Evolutionary conservation across 139 green algal genomes (phyloP).

Genomic region (Chlorella vulgaris): DNA sequence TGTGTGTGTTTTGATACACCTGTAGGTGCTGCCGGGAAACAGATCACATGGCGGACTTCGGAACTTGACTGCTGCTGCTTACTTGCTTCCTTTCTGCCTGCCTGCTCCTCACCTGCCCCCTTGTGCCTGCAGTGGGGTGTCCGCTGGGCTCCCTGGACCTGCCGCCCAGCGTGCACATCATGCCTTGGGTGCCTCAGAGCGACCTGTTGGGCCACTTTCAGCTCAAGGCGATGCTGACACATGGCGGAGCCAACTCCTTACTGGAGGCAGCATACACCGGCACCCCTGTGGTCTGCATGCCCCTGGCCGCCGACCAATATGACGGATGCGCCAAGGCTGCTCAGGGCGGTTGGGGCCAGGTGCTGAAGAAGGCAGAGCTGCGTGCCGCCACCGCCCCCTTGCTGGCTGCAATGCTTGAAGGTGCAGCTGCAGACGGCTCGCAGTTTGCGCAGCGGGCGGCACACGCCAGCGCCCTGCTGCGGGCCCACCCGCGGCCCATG

Average conservation of each 20-base stretch:
- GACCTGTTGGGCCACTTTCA: neutral
- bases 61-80: too few relatives aligned
- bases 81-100: too few relatives aligned
- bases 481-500: neutral
- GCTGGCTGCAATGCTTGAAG: neutral
- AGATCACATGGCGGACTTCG: too few relatives aligned
- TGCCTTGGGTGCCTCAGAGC: neutral
- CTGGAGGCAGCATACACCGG: neutral
- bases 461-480: neutral
- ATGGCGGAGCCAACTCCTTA: neutral
- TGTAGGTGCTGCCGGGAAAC: too few relatives aligned
- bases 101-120: neutral
- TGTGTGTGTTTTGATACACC: too few relatives aligned
- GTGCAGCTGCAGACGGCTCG: neutral
- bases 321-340: constrained; percentile 2
- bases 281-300: neutral
- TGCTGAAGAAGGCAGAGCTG: neutral
- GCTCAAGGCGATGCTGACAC: neutral
- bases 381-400: neutral
- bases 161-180: neutral
- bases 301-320: neutral
- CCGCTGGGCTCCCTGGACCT: neutral
- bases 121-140: neutral
- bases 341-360: neutral
- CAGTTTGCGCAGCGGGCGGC: neutral